Evolutionary conservation across 73 alveolate genomes (phyloP), one percentile per base, ranked within the genome.

Genomic region (Breviolum minutum): DNA sequence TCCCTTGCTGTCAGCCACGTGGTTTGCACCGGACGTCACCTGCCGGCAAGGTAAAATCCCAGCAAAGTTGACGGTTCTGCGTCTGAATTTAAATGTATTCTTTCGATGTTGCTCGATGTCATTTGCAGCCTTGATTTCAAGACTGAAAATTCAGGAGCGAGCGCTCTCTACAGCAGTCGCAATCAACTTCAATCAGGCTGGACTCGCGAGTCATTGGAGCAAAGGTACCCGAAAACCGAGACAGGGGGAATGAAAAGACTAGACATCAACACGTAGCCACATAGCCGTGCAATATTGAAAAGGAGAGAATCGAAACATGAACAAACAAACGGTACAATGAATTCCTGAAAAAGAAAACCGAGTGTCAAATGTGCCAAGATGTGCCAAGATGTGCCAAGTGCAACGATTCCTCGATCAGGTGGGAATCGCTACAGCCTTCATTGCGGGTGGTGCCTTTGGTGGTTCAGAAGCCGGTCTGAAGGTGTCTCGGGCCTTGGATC

Each of bases 91-190:
- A 73, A 19, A 73, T 0, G 16, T 30, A 6, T 19, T 73, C 64
- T 8, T 14, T 79, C 64, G 14, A 26, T 26, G 54, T 26, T 73
- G 16, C 7, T 8, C 32, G 64, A 4, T 12, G 30, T 79, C 64
- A 24, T 62, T 27, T 79, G 27, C 62, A 1, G 40, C 27, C 22
- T 12, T 32, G 63, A 11, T 79, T 11, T 22, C 87, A 29, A 27
- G 13, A 63, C 20, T 12, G 61, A 14, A 14, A n/a, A 30, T 82
- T n/a, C 20, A 90, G 97, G 97, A 93, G 83, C 76, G 98, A 6
- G 98, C 98, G 29, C 74, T 93, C 60, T 93, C 98, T 26, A 93
- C 98, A 63, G 98, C 98, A 14, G 92, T 93, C 26, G 98, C 98
- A 4, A 93, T 93, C 98, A 93, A 93, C 83, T 93, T 93, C 98